These are phyloP conservation scores for Trichoderma erinaceum DNA, from an alignment of 495 filamentous ascomycete genomes.

Conservation along the genomic window DNA sequence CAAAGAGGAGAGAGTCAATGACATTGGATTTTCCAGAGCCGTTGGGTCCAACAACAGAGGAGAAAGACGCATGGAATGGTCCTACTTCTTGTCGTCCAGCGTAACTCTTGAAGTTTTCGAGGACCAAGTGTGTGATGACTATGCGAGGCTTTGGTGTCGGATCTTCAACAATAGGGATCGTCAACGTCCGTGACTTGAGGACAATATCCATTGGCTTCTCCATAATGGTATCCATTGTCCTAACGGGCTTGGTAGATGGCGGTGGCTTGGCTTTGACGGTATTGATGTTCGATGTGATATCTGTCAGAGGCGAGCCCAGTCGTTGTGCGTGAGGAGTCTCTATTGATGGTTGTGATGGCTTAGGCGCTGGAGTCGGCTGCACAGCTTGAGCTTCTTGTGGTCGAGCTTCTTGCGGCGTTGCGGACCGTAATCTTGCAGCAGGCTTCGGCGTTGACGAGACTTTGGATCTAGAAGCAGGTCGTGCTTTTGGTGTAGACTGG, in stretches of 20 bases:
- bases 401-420: neutral
- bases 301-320: conserved; percentile 61
- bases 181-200: conserved; percentile 72
- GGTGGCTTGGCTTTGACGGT: conserved; percentile 18
- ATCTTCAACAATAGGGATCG: conserved; percentile 59
- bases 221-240: conserved; percentile 63
- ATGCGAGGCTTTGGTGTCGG: conserved; percentile 73
- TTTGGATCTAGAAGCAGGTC: neutral
- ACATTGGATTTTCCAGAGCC: conserved; percentile 98
- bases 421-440: neutral
- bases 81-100: conserved; percentile 92
- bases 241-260: conserved; percentile 54
- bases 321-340: neutral
- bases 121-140: conserved; percentile 82
- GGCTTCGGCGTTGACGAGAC: neutral
- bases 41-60: conserved; percentile 97
- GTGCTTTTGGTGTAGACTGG: neutral
- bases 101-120: conserved; percentile 98
- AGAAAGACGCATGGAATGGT: conserved; percentile 94
- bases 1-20: conserved; percentile 94
- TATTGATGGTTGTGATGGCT: neutral
- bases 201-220: conserved; percentile 95
- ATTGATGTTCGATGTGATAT: conserved; percentile 74
- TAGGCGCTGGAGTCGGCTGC: neutral
- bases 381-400: neutral